A percentile compares a stretch with the other conserved stretches of the same genome.
These are phyloP conservation scores for Trapa incisa DNA, from an alignment of 345 rosid species.

Conservation along the genomic window DNA sequence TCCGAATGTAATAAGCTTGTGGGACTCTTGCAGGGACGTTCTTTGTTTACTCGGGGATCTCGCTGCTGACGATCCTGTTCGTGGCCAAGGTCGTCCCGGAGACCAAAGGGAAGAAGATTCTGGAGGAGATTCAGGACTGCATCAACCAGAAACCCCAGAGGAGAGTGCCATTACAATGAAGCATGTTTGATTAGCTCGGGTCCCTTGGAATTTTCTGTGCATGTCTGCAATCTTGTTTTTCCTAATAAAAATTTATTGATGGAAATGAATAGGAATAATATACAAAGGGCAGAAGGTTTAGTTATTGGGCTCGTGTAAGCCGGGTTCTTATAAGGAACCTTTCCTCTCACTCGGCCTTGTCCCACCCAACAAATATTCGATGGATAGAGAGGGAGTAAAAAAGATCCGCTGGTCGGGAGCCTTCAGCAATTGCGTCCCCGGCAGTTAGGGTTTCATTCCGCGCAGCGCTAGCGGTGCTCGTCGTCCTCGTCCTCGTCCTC, in stretches of 20 bases:
- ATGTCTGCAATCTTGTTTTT: too few relatives aligned
- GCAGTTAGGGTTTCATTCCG: constrained; percentile 36
- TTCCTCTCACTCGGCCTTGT: too few relatives aligned
- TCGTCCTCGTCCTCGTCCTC: constrained; percentile 47
- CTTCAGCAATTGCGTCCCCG: constrained; percentile 21
- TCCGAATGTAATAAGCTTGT: not conserved
- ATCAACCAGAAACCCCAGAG: constrained; percentile 28
- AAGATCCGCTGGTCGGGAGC: not conserved
- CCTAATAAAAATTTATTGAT: too few relatives aligned
- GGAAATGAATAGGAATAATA: too few relatives aligned
- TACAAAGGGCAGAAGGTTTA: too few relatives aligned
- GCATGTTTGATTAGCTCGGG: too few relatives aligned
- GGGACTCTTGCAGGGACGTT: constrained; percentile 52
- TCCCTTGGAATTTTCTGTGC: too few relatives aligned
- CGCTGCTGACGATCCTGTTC: constrained; percentile 43
- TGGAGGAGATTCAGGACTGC: constrained; percentile 72
- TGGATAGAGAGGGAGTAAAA: not conserved
- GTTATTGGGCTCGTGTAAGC: too few relatives aligned
- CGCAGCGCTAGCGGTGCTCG: constrained; percentile 12
- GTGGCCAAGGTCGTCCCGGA: constrained; percentile 78
- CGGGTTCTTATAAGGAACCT: too few relatives aligned
- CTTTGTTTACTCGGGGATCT: constrained; percentile 52
- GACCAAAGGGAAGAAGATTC: constrained; percentile 86
- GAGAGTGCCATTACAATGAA: too few relatives aligned
- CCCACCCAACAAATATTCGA: too few relatives aligned